Evolutionary conservation across 805 yeast genomes (phyloP).

Genomic region (Nakazawaea holstii): DNA sequence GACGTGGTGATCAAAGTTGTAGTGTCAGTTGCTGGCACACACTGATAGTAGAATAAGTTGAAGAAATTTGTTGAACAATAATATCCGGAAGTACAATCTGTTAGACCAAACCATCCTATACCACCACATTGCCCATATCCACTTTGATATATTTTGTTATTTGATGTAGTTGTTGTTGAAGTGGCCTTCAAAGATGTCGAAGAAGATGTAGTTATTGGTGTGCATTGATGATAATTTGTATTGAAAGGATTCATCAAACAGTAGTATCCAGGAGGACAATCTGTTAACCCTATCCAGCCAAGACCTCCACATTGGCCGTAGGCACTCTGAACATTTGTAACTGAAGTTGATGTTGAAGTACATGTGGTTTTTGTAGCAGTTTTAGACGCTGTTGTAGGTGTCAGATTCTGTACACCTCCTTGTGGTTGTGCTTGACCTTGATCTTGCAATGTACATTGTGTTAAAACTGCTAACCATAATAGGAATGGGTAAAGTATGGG

Average conservation of each 20-base stretch:
- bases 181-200: background rate
- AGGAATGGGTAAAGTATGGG: too few species aligned
- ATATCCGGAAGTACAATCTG: background rate
- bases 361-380: too few species aligned
- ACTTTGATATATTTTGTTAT: background rate
- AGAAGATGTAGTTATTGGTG: too few species aligned
- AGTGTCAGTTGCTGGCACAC: background rate
- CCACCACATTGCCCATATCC: background rate
- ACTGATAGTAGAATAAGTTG: background rate
- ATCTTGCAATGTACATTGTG: too few species aligned
- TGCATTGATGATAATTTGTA: background rate
- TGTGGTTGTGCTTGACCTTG: too few species aligned
- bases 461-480: too few species aligned
- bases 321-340: too few species aligned
- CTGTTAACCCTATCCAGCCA: background rate
- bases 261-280: background rate
- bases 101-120: background rate
- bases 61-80: background rate
- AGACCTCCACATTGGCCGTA: slow-evolving; percentile 9
- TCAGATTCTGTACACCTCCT: too few species aligned
- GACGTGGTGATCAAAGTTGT: background rate
- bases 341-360: too few species aligned
- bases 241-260: slow-evolving; percentile 2
- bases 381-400: too few species aligned
- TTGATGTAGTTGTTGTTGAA: background rate